These are phyloP conservation scores for Nicotiana attenuata DNA, from an alignment of 257 asterid genomes.

Conservation along the genomic window DNA sequence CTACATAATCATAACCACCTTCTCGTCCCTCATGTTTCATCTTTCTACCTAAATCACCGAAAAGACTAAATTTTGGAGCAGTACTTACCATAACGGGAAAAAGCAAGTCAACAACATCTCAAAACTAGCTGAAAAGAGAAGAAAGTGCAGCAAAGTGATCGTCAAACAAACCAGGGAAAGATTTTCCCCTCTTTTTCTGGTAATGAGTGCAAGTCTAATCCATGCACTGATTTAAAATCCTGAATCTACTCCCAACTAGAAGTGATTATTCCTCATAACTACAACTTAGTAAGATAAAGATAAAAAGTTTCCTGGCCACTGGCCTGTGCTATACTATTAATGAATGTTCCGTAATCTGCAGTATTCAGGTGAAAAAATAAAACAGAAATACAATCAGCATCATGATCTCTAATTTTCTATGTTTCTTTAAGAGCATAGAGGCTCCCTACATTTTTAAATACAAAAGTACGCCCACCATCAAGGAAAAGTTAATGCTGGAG, in stretches of 20 bases:
- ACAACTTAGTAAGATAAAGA: too few relatives aligned
- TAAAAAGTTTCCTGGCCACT: too few relatives aligned
- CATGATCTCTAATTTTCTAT: neutral
- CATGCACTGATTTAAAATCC: too few relatives aligned
- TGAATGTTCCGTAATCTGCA: neutral
- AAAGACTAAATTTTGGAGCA: neutral
- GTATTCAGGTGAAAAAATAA: neutral
- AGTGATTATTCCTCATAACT: too few relatives aligned
- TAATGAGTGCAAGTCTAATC: too few relatives aligned
- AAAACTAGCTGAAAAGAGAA: neutral
- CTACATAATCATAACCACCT: neutral
- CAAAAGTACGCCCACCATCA: slow-evolving; percentile 6
- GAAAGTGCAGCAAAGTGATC: neutral
- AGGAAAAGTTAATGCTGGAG: slow-evolving; percentile 12
- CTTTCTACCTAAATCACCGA: neutral
- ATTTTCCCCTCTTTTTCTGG: too few relatives aligned
- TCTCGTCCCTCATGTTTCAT: neutral
- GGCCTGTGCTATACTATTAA: too few relatives aligned
- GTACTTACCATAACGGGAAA: neutral
- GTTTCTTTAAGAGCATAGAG: slow-evolving; percentile 16
- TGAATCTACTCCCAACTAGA: too few relatives aligned
- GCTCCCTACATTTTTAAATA: neutral
- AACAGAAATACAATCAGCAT: neutral
- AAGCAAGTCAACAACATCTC: neutral
- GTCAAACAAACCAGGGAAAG: too few relatives aligned